A percentile compares a stretch with the other conserved stretches of the same genome.
Evolutionary conservation across 257 asterid genomes (phyloP).

Genomic region (Verbena officinalis): DNA sequence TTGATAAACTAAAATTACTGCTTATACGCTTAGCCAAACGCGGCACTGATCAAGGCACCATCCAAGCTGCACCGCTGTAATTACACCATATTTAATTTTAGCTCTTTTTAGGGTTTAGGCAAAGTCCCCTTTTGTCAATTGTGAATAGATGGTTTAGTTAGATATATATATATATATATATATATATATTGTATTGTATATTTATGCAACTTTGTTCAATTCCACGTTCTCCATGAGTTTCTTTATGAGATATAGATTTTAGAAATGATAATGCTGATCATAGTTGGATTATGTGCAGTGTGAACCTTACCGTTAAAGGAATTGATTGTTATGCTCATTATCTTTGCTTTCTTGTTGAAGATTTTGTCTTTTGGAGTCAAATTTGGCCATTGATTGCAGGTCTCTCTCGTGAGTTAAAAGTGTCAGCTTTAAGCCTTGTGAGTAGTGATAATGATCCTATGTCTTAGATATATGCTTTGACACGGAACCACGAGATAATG

Average conservation of each 20-base stretch:
- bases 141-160: slow-evolving; percentile 32
- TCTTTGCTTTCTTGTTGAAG: slow-evolving; percentile 17
- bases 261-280: slow-evolving; percentile 18
- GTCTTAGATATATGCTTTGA: neutral
- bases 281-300: neutral
- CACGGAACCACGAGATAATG: neutral
- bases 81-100: neutral
- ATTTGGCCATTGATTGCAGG: neutral
- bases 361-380: slow-evolving; percentile 18
- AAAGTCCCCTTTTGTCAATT: slow-evolving; percentile 6
- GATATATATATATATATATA: neutral
- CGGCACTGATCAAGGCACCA: slow-evolving; percentile 37
- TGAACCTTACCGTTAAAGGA: neutral
- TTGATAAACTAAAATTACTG: slow-evolving; percentile 40
- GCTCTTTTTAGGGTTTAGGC: slow-evolving; percentile 12
- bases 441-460: too few species aligned
- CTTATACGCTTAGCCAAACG: slow-evolving; percentile 25
- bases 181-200: neutral
- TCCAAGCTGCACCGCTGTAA: slow-evolving; percentile 44
- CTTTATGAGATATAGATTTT: neutral
- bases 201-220: slow-evolving; percentile 14
- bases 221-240: slow-evolving; percentile 1
- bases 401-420: too few species aligned
- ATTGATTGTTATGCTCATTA: slow-evolving; percentile 7
- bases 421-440: neutral